phyloP scores from a whole-genome alignment of 768 basidiomycete genomes.

The Mycena olivaceomarginata region DNA sequence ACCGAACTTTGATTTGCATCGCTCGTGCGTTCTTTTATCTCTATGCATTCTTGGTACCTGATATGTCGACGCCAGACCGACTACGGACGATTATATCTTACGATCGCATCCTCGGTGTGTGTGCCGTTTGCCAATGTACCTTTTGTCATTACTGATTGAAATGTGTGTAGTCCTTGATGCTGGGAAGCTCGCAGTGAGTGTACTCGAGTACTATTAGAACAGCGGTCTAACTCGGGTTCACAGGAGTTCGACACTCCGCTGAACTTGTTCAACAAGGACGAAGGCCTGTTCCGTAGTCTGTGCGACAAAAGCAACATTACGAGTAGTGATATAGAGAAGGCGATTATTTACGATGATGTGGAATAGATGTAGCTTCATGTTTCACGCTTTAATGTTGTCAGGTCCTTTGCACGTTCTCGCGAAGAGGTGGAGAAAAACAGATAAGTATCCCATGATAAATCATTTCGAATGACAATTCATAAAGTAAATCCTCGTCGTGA shows the following conservation, averaged over 20 bases:
- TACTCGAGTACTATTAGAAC: too few relatives aligned
- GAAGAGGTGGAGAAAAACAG: too few relatives aligned
- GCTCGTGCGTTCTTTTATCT: slow-evolving; percentile 66
- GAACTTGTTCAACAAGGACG: slow-evolving; percentile 64
- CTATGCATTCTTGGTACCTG: too few relatives aligned
- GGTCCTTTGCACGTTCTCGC: too few relatives aligned
- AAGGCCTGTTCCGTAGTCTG: slow-evolving; percentile 77
- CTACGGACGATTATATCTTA: slow-evolving; percentile 86
- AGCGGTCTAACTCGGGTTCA: background rate
- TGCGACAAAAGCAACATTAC: slow-evolving; percentile 74
- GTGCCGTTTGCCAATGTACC: background rate
- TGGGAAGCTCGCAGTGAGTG: slow-evolving; percentile 73
- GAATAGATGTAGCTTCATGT: too few relatives aligned
- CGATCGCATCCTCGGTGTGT: slow-evolving; percentile 75
- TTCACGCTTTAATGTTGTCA: too few relatives aligned
- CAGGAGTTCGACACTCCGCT: slow-evolving; percentile 77
- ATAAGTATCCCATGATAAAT: too few relatives aligned
- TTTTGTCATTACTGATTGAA: background rate
- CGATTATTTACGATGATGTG: slow-evolving; percentile 20
- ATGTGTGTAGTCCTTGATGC: slow-evolving; percentile 70
- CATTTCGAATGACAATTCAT: too few relatives aligned
- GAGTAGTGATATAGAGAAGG: slow-evolving; percentile 63
- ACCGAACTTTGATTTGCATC: slow-evolving; percentile 86
- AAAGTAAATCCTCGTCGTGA: too few relatives aligned
- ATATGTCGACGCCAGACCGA: slow-evolving; percentile 54